phyloP scores from a whole-genome alignment of 225 moss, liverwort and hornwort genomes.

The Anthoceros angustus region DNA sequence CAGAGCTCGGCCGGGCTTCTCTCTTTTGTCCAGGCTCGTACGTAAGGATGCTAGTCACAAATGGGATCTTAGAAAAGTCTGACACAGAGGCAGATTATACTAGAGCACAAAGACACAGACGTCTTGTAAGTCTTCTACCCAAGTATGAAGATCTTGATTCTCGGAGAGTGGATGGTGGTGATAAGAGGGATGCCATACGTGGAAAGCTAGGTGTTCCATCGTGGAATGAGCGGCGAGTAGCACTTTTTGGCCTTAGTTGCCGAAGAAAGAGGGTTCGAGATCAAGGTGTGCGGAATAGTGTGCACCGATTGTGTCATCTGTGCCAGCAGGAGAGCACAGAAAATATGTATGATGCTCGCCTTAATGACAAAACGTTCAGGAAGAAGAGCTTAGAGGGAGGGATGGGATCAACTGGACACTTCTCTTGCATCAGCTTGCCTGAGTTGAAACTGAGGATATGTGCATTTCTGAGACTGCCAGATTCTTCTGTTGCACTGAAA shows the following conservation, averaged over 20 bases:
- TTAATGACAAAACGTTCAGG: conserved; percentile 3
- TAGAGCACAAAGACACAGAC: conserved; percentile 67
- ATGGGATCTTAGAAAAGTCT: conserved; percentile 64
- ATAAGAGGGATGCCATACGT: neutral
- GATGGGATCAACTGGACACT: conserved; percentile 29
- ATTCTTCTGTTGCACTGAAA: conserved; percentile 25
- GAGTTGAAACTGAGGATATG: conserved; percentile 55
- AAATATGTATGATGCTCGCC: neutral
- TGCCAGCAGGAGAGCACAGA: neutral
- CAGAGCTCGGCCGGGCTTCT: conserved; percentile 72
- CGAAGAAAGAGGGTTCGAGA: neutral
- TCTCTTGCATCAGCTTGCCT: neutral
- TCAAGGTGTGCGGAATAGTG: neutral
- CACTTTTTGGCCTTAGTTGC: neutral
- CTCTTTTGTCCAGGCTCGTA: conserved; percentile 73
- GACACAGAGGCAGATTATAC: conserved; percentile 40
- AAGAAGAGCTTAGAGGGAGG: conserved; percentile 41
- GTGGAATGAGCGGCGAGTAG: neutral
- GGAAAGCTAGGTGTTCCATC: neutral
- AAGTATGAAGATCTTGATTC: neutral
- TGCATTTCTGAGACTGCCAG: conserved; percentile 55
- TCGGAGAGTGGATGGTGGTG: neutral
- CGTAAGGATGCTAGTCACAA: conserved; percentile 78
- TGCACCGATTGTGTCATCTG: neutral
- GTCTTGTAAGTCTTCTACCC: conserved; percentile 61